phyloP scores from a whole-genome alignment of 768 basidiomycete genomes.

The Coprinopsis cinerea region DNA sequence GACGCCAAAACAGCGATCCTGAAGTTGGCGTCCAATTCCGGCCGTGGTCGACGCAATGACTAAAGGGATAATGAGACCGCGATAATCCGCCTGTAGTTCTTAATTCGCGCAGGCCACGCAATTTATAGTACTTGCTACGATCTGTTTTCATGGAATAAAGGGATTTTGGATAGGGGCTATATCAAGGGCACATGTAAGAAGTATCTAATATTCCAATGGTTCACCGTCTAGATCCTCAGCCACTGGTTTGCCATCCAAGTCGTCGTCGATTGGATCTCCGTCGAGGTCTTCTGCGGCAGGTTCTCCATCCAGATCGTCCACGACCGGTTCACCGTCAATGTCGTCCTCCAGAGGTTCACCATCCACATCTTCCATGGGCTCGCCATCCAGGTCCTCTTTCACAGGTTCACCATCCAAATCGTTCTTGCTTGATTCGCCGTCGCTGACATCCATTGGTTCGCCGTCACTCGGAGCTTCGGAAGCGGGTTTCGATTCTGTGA shows the following conservation, averaged over 20 bases:
- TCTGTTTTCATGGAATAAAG: not conserved
- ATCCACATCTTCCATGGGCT: constrained; percentile 34
- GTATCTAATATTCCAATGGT: no score
- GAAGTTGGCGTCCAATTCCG: constrained; percentile 40
- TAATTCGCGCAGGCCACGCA: not conserved
- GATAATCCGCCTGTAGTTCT: not conserved
- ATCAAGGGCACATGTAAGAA: no score
- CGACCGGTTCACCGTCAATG: constrained; percentile 36
- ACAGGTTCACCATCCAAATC: constrained; percentile 35
- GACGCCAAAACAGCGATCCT: constrained; percentile 77
- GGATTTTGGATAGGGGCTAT: not conserved
- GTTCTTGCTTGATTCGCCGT: constrained; percentile 18
- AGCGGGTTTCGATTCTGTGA: constrained; percentile 15
- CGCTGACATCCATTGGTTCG: constrained; percentile 31
- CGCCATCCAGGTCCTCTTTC: constrained; percentile 38
- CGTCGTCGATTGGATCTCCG: constrained; percentile 32
- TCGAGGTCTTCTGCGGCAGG: constrained; percentile 26
- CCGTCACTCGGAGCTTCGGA: constrained; percentile 23
- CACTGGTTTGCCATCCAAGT: constrained; percentile 42
- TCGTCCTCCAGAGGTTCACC: constrained; percentile 40
- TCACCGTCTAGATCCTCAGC: constrained; percentile 13
- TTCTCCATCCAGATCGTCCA: constrained; percentile 46
- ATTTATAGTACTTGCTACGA: not conserved
- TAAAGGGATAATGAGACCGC: not conserved
- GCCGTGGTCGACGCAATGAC: constrained; percentile 32